Base-by-base conservation (phyloP, 495 filamentous ascomycete species). In the Podospora bellae-mahoneyi region DNA sequence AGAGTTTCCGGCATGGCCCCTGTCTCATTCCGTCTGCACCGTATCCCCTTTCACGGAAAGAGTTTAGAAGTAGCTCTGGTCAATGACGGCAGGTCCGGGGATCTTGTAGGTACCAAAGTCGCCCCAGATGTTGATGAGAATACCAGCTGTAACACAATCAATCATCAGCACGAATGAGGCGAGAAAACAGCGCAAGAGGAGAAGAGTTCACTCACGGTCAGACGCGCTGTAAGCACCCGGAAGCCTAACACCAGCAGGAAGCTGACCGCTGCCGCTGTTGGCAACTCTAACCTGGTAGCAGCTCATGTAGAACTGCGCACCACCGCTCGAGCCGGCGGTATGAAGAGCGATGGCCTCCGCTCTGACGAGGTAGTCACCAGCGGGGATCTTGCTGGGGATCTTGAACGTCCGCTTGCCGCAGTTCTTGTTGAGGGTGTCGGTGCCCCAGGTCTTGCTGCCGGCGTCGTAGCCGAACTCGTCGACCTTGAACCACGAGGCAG, bases 321-420 rank as follows among this genome's bases (percentile, higher is more conserved):
- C 72, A 39, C 70, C 69, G 7, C 73, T 48, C 55, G 68, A 67
- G 27, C 66, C 74, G 19, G 84, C 84, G 5, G 81, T 77, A 66
- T 86, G 84, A 32, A 85, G 76, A 3, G 84, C 84, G 20, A 85
- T 74, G 13, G 78, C 81, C 74, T 86, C 84, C 59, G 82, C 84
- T 19, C 84, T 77, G 28, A 86, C 72, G 4, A 85, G 77, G 70
- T 85, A 86, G 66, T 86, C 82, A 63, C 84, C 84, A 4, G 78
- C 69, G 2, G 78, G 74, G 48, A 85, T 71, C 68, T 83, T 79
- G n/a, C 73, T 28, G 18, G 84, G 84, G 72, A 85, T 82, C 48
- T 68, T 73, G 53, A 85, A 86, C 72, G 62, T 82, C 82, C 83
- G 82, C 60, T 78, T 85, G 64, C 82, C 84, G 82, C 83, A 84